Evolutionary conservation across 805 yeast species (phyloP), one percentile per base, ranked within the genome.

Genomic region (Saccharomycopsis schoenii): DNA sequence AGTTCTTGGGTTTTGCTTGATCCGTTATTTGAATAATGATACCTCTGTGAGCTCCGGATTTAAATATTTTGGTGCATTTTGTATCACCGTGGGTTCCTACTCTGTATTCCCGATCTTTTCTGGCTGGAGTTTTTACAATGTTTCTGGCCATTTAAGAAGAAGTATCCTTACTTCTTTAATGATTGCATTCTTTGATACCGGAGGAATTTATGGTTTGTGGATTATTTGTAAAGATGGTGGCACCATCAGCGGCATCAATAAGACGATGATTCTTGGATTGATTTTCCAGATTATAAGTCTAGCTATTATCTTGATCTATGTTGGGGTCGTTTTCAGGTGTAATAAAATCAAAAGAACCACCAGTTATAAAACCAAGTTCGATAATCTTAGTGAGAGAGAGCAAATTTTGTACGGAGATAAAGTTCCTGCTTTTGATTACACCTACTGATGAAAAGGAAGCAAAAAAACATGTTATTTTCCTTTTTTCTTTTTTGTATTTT

Each of bases 91-190:
- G 37, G 89, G 90, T 4, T 71, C 82, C 17, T 85, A 85, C 69
- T 70, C 83, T 8, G 79, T 82, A n/a, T 83, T 85, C 87, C 89
- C 90, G 10, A 66, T 84, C 17, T 69, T 84, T n/a, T 81, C 85
- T 9, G 84, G 89, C 71, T 84, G 89, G 89, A 71, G 80, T 21
- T 77, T 83, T 8, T 74, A 84, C 68, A 85, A 85, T 68, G 79
- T 81, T 61, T 78, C 82, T 12, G 88, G 89, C 11, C 89, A 85
- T 68, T 71, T 78, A 37, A 75, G 89, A 67, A 82, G 83, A 62
- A 76, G 81, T 56, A 80, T 80, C 14, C 83, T 80, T 11, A 75
- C 84, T 12, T 85, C 83, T 1, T 79, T 80, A 75, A 83, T 82
- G 67, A 80, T 85, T 67, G 88, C 88, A 0, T 83, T 85, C 65